These are phyloP conservation scores for Parachaetomium inaequale DNA, from an alignment of 495 filamentous ascomycete genomes.

Conservation along the genomic window DNA sequence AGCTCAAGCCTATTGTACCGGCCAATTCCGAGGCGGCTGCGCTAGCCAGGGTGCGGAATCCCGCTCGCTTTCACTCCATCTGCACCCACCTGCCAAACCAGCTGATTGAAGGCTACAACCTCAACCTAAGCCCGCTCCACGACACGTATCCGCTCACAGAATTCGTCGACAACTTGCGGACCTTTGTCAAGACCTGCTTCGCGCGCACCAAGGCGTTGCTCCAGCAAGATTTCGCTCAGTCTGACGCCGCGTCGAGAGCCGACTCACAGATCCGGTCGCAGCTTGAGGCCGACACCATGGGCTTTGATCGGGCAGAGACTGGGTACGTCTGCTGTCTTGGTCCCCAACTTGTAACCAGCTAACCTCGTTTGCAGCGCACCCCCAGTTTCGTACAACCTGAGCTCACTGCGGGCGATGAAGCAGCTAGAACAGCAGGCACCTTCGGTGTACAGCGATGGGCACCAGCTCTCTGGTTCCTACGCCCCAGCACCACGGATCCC, in stretches of 20 bases:
- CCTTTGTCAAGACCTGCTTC: constrained; percentile 7
- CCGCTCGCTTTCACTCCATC: constrained; percentile 8
- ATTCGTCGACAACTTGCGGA: not conserved
- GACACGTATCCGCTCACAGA: not conserved
- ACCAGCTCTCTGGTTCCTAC: constrained; percentile 3
- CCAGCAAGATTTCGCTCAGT: constrained; percentile 1
- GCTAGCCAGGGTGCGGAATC: not conserved
- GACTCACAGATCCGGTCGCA: constrained; percentile 31
- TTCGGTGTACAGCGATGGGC: not conserved
- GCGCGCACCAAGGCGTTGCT: not conserved
- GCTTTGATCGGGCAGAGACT: not conserved
- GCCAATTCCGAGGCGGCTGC: constrained; percentile 5
- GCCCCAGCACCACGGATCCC: constrained; percentile 9
- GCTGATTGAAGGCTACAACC: not conserved
- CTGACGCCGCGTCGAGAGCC: constrained; percentile 6
- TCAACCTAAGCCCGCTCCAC: not conserved
- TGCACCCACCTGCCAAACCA: constrained; percentile 7
- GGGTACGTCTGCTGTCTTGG: constrained; percentile 7
- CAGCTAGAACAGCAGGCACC: constrained; percentile 1
- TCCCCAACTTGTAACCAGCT: not conserved
- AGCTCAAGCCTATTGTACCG: constrained; percentile 9
- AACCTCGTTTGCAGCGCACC: not conserved
- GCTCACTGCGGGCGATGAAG: constrained; percentile 7
- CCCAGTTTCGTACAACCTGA: not conserved
- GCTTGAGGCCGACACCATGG: constrained; percentile 25